These are phyloP conservation scores for Lophiostoma macrostomum DNA, from an alignment of 495 filamentous ascomycete genomes.

Conservation along the genomic window DNA sequence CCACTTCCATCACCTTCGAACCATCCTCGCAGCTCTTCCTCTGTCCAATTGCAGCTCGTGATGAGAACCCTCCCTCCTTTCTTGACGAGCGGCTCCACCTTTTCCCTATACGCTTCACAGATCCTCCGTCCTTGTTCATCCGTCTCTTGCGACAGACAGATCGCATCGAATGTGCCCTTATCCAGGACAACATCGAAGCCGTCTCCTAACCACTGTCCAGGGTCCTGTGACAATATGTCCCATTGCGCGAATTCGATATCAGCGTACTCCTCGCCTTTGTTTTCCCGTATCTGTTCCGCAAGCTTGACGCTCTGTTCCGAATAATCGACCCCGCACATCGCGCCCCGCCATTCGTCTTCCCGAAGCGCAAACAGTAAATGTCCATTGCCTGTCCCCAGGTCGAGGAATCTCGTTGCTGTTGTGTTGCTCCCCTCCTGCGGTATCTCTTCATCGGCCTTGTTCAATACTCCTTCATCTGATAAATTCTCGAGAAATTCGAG, in stretches of 20 bases:
- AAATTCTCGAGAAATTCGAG: constrained; percentile 51
- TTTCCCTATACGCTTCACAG: constrained; percentile 69
- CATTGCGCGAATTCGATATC: constrained; percentile 64
- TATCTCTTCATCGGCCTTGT: constrained; percentile 23
- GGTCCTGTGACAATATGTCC: constrained; percentile 64
- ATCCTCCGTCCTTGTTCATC: constrained; percentile 53
- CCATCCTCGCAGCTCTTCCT: constrained; percentile 76
- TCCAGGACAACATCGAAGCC: constrained; percentile 85
- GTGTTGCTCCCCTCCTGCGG: background rate
- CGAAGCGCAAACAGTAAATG: constrained; percentile 73
- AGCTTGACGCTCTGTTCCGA: constrained; percentile 68
- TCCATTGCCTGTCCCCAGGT: constrained; percentile 89
- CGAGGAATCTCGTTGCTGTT: constrained; percentile 54
- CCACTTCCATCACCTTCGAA: constrained; percentile 51
- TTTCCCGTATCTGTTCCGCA: constrained; percentile 46
- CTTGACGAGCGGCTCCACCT: constrained; percentile 62
- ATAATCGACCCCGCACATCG: constrained; percentile 86
- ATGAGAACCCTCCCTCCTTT: constrained; percentile 72
- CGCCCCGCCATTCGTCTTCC: constrained; percentile 52
- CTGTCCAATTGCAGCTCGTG: constrained; percentile 98
- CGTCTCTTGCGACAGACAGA: constrained; percentile 66
- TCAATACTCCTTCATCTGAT: constrained; percentile 30
- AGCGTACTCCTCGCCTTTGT: constrained; percentile 23
- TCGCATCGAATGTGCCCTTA: constrained; percentile 96
- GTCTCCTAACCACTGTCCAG: constrained; percentile 37